Evolutionary conservation across 2,329 filamentous ascomycete genomes (phyloP), one percentile per base, ranked within the genome.

Genomic region (Septoria linicola): DNA sequence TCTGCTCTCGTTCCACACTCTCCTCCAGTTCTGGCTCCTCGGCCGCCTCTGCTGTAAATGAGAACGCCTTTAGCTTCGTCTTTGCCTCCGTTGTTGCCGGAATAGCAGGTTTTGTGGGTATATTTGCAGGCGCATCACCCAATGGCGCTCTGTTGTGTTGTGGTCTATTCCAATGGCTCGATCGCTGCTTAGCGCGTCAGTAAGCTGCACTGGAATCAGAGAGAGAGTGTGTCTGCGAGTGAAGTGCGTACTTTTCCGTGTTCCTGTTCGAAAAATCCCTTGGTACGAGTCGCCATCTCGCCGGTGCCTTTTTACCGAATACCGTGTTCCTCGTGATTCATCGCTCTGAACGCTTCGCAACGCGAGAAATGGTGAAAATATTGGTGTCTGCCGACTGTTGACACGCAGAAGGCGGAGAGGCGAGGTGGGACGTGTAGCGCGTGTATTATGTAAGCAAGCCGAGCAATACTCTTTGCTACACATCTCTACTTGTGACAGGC

Each of bases 1-100:
- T 21, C 27, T 14, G 16, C 35, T 23, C 25, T 14, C 36, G 47
- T 16, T 46, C 17, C 17, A 27, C 36, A 31, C 21, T 54, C 42
- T 77, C 77, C 61, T 77, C 74, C 41, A 76, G 77, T 61, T 78
- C 73, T 14, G 16, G 10, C 58, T 49, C 14, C 13, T 25, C 27
- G 47, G 20, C 59, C 44, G 66, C 54, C 68, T 69, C 44, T 73
- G n/a, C 34, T 23, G 42, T 25, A 61, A 80, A 80, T 59, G 77
- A 74, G 57, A 81, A 82, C 23, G 74, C 72, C 63, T 78, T 76
- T 49, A 82, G 68, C 65, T 81, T 82, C 3, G 73, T 72, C 51
- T 75, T 78, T 2, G 79, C 77, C 56, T 77, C 72, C 3, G 73
- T 71, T 8, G 77, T 81, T 6, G 79, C 73, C 47, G 75, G 69